Percentiles rank a stretch among this genome's conserved stretches.
These are phyloP conservation scores for Closterium sp. DNA, from an alignment of 139 green algal genomes.

Conservation along the genomic window DNA sequence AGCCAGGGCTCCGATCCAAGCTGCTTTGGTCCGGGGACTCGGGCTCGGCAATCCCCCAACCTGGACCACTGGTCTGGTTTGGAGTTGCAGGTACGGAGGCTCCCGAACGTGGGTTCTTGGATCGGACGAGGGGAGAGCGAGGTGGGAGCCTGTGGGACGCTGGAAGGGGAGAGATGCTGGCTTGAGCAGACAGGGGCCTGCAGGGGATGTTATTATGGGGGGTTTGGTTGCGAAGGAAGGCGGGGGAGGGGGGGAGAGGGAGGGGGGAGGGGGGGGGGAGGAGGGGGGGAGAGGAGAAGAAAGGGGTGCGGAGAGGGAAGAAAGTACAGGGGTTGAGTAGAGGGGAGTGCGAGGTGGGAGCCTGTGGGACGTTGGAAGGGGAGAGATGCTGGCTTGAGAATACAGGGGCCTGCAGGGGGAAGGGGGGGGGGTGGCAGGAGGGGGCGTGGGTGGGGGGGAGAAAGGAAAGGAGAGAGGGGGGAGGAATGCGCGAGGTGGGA, in stretches of 20 bases:
- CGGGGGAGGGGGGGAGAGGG: not conserved
- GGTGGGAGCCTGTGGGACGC: too few species aligned
- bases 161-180: not conserved
- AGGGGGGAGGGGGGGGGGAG: too few species aligned
- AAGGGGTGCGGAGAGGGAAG: too few species aligned
- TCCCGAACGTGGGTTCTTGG: not conserved
- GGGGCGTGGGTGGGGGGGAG: too few species aligned
- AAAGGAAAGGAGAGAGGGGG: not conserved
- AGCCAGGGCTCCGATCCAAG: not conserved
- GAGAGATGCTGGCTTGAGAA: not conserved
- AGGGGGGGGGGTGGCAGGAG: not conserved
- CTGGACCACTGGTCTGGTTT: not conserved
- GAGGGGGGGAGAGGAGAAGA: too few species aligned
- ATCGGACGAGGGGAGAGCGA: not conserved
- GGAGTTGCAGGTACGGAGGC: not conserved
- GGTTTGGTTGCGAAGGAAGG: not conserved
- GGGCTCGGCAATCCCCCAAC: not conserved
- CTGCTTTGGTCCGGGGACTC: not conserved
- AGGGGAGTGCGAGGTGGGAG: too few species aligned
- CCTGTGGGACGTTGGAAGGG: not conserved
- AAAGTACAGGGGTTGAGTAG: not conserved
- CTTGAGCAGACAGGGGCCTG: not conserved
- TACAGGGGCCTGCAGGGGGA: not conserved
- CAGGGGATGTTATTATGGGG: too few species aligned
- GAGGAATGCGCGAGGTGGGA: too few species aligned